Evolutionary conservation across 176 grass and related monocot species (phyloP).

Genomic region (Lolium multiflorum): DNA sequence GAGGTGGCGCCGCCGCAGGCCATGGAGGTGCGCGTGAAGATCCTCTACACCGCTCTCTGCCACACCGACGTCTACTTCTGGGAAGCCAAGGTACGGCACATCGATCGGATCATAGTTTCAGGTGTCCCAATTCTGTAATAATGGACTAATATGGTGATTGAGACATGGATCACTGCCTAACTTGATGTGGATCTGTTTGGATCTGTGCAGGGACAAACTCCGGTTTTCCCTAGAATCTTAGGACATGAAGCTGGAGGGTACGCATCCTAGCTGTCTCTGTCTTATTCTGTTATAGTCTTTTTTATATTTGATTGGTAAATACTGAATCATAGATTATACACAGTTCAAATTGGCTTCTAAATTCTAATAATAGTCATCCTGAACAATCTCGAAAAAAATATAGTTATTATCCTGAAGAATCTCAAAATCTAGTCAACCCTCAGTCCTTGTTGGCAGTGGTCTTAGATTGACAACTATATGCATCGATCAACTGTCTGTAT

Average conservation of each 20-base stretch:
- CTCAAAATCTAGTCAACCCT: too few relatives aligned
- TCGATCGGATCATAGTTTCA: neutral
- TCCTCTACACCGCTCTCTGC: constrained; percentile 81
- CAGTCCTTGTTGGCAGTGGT: neutral
- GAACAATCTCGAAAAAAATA: too few relatives aligned
- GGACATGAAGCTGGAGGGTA: constrained; percentile 97
- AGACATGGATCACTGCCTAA: constrained; percentile 6
- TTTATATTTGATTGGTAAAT: neutral
- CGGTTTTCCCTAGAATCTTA: constrained; percentile 87
- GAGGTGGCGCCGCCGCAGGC: constrained; percentile 88
- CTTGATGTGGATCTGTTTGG: neutral
- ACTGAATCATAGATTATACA: neutral
- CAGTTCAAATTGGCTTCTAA: neutral
- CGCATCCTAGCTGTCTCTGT: neutral
- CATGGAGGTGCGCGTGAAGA: constrained; percentile 93
- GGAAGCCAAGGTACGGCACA: constrained; percentile 72
- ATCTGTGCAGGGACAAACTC: constrained; percentile 73
- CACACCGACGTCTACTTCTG: constrained; percentile 98
- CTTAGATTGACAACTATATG: neutral
- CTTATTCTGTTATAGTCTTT: neutral
- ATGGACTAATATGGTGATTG: neutral
- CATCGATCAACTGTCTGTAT: constrained; percentile 1
- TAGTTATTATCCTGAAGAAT: too few relatives aligned
- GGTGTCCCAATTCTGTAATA: neutral
- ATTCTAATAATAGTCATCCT: constrained; percentile 4